Conservation (phyloP, 331 rosid species). For the Dryas integrifolia region DNA sequence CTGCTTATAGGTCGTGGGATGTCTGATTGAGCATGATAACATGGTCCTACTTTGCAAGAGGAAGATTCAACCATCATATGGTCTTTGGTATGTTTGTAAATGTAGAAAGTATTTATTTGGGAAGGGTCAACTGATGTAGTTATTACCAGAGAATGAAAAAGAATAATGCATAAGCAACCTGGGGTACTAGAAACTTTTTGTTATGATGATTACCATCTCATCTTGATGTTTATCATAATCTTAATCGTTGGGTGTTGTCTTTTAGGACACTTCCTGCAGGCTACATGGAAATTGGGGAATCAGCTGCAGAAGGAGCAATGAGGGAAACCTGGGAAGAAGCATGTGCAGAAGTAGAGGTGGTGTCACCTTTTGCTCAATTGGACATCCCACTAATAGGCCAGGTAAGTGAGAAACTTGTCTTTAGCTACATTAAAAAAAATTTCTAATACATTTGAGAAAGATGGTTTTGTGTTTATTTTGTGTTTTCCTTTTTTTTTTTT, state of each 20-base stretch:
- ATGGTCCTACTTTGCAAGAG: constrained; percentile 95
- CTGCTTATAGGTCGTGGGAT: constrained; percentile 76
- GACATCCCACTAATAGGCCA: constrained; percentile 94
- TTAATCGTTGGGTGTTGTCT: constrained; percentile 27
- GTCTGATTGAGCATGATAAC: constrained; percentile 79
- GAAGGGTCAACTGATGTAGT: constrained; percentile 40
- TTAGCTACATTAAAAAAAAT: not conserved
- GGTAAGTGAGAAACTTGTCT: constrained; percentile 46
- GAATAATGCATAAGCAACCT: not conserved
- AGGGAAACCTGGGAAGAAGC: constrained; percentile 99
- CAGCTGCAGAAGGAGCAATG: constrained; percentile 89
- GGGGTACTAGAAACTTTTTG: constrained; percentile 22
- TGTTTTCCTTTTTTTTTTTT: not conserved
- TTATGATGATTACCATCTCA: constrained; percentile 22
- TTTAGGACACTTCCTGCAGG: constrained; percentile 97
- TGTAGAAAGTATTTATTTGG: constrained; percentile 9
- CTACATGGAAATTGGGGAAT: constrained; percentile 92
- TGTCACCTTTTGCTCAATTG: constrained; percentile 89
- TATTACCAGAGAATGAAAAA: constrained; percentile 5
- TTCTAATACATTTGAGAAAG: constrained; percentile 23
- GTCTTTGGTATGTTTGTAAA: constrained; percentile 71
- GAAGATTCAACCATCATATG: constrained; percentile 87
- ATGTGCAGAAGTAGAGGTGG: constrained; percentile 82
- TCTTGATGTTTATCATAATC: constrained; percentile 18
- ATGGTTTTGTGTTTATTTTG: constrained; percentile 25